A percentile compares a stretch with the other conserved stretches of the same genome.
phyloP scores from a whole-genome alignment of 805 yeast genomes.

The Saccharomycopsis sp. region DNA sequence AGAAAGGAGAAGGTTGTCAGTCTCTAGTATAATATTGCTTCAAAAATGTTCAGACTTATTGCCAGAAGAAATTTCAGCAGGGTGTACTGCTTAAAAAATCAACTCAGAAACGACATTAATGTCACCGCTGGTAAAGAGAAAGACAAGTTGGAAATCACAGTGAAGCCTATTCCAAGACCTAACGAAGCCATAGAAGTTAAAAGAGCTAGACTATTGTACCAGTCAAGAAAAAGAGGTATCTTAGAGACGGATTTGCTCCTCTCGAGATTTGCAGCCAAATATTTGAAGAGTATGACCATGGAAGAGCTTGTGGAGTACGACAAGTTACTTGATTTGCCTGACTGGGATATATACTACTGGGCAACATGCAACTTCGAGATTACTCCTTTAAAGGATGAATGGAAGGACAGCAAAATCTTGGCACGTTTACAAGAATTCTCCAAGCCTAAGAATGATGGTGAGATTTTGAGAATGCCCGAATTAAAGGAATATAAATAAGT shows the following conservation, averaged over 20 bases:
- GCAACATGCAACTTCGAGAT: constrained; percentile 77
- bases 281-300: constrained; percentile 49
- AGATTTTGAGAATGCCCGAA: constrained; percentile 83
- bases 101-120: constrained; percentile 10
- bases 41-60: neutral
- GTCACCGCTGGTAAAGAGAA: constrained; percentile 26
- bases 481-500: constrained; percentile 30
- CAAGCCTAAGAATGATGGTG: constrained; percentile 56
- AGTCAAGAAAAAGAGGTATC: constrained; percentile 91
- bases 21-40: too few relatives aligned
- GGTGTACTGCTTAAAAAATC: neutral
- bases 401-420: constrained; percentile 67
- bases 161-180: constrained; percentile 71
- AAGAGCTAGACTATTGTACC: constrained; percentile 85
- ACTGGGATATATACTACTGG: constrained; percentile 99
- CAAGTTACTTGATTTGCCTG: constrained; percentile 80
- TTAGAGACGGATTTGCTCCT: constrained; percentile 85
- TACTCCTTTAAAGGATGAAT: constrained; percentile 81
- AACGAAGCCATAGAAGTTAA: constrained; percentile 69
- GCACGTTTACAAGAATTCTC: constrained; percentile 63
- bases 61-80: neutral
- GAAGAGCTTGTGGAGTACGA: constrained; percentile 83
- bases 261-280: constrained; percentile 76
- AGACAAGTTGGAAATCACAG: constrained; percentile 49
- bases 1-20: too few relatives aligned